A percentile compares a stretch with the other conserved stretches of the same genome.
Evolutionary conservation across 2,329 filamentous ascomycete species (phyloP).

Genomic region (Intubia oerlemansii): DNA sequence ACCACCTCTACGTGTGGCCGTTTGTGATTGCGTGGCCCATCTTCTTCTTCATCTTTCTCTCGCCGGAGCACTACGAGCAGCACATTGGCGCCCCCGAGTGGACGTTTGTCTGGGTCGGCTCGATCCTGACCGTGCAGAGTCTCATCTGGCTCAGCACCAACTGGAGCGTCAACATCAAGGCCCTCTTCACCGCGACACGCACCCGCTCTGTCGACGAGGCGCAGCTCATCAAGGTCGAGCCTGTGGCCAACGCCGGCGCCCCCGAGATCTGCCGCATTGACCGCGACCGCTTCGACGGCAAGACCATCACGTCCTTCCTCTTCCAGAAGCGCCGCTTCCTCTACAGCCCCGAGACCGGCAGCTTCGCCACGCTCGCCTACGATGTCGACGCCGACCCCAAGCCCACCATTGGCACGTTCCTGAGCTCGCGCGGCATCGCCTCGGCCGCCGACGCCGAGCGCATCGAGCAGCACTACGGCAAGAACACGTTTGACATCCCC

Average conservation of each 20-base stretch:
- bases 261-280: slow-evolving; percentile 71
- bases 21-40: slow-evolving; percentile 81
- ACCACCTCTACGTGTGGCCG: slow-evolving; percentile 85
- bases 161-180: slow-evolving; percentile 82
- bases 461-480: slow-evolving; percentile 80
- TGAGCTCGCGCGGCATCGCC: slow-evolving; percentile 55
- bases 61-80: slow-evolving; percentile 63
- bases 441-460: slow-evolving; percentile 55
- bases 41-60: slow-evolving; percentile 76
- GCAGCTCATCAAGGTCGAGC: slow-evolving; percentile 78
- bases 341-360: slow-evolving; percentile 47
- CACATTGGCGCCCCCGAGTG: slow-evolving; percentile 90
- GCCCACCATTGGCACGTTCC: slow-evolving; percentile 57
- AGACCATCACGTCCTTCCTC: slow-evolving; percentile 65
- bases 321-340: slow-evolving; percentile 97
- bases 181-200: slow-evolving; percentile 57
- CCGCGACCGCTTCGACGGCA: slow-evolving; percentile 56
- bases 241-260: slow-evolving; percentile 69
- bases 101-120: slow-evolving; percentile 87
- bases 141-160: slow-evolving; percentile 90
- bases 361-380: slow-evolving; percentile 69
- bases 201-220: slow-evolving; percentile 53
- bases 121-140: slow-evolving; percentile 72
- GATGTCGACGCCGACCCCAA: slow-evolving; percentile 71
- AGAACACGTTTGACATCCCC: slow-evolving; percentile 93